These are phyloP conservation scores for Dysphania ambrosioides DNA, from an alignment of 148 eudicot species.

Conservation along the genomic window DNA sequence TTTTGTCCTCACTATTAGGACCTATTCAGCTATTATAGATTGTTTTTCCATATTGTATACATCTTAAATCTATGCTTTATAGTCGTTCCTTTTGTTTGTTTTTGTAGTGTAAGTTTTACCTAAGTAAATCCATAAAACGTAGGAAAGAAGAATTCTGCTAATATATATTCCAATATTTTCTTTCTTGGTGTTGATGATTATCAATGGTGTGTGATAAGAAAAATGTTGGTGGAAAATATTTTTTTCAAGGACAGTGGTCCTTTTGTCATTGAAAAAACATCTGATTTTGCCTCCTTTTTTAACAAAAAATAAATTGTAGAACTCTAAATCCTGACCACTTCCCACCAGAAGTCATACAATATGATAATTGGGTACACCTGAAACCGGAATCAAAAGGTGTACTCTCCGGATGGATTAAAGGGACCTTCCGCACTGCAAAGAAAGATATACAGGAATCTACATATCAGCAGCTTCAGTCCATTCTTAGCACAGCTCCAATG, in stretches of 20 bases:
- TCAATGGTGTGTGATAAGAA: neutral
- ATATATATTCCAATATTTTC: no score
- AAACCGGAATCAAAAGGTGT: conserved; percentile 51
- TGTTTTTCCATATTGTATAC: neutral
- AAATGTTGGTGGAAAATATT: neutral
- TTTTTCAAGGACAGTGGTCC: neutral
- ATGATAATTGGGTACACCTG: conserved; percentile 70
- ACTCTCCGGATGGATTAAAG: conserved; percentile 80
- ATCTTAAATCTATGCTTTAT: neutral
- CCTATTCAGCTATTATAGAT: no score
- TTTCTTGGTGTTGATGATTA: neutral
- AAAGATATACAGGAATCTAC: conserved; percentile 71
- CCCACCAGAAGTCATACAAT: conserved; percentile 74
- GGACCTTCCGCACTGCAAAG: conserved; percentile 56
- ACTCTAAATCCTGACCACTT: conserved; percentile 45
- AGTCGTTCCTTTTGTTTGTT: neutral
- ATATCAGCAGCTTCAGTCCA: conserved; percentile 59
- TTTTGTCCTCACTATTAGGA: no score
- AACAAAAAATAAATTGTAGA: conserved; percentile 32
- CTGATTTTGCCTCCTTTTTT: conserved; percentile 20
- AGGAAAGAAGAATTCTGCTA: neutral
- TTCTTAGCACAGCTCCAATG: conserved; percentile 72
- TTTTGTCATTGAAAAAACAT: neutral
- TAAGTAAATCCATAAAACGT: neutral
- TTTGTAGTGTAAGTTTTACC: neutral